These are phyloP conservation scores for Lachnellula arida DNA, from an alignment of 2,329 filamentous ascomycete species.

Conservation along the genomic window DNA sequence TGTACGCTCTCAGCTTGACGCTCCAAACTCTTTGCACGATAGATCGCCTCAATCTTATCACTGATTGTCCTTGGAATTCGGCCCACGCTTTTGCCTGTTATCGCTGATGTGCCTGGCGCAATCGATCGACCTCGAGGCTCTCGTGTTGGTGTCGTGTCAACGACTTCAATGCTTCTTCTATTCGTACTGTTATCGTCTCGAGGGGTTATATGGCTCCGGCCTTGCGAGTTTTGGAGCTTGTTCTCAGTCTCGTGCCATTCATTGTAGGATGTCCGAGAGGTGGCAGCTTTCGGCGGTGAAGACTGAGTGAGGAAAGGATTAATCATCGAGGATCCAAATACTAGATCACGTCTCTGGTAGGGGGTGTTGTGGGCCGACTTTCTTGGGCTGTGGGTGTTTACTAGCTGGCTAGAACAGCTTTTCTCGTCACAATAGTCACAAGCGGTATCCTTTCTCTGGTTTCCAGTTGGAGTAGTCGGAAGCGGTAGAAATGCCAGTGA, in stretches of 20 bases:
- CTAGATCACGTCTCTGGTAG: constrained; percentile 1
- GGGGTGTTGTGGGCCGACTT: not conserved
- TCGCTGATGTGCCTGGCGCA: not conserved
- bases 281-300: constrained; percentile 4
- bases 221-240: not conserved
- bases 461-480: not conserved
- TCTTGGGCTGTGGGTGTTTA: not conserved
- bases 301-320: constrained; percentile 7
- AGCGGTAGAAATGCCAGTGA: not conserved
- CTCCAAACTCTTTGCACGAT: constrained; percentile 20
- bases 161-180: not conserved
- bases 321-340: constrained; percentile 6
- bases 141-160: not conserved
- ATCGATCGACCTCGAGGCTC: not conserved
- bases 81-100: not conserved
- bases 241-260: not conserved
- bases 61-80: constrained; percentile 12
- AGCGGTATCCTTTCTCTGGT: not conserved
- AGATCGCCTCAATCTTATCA: constrained; percentile 24
- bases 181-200: not conserved
- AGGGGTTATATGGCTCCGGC: not conserved
- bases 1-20: constrained; percentile 4
- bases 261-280: not conserved
- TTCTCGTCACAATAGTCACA: not conserved
- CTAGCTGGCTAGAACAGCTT: not conserved